A percentile compares a stretch with the other conserved stretches of the same genome.
These are phyloP conservation scores for Entomophthora muscae DNA, from an alignment of 371 early-diverging fungal genomes.

Conservation along the genomic window DNA sequence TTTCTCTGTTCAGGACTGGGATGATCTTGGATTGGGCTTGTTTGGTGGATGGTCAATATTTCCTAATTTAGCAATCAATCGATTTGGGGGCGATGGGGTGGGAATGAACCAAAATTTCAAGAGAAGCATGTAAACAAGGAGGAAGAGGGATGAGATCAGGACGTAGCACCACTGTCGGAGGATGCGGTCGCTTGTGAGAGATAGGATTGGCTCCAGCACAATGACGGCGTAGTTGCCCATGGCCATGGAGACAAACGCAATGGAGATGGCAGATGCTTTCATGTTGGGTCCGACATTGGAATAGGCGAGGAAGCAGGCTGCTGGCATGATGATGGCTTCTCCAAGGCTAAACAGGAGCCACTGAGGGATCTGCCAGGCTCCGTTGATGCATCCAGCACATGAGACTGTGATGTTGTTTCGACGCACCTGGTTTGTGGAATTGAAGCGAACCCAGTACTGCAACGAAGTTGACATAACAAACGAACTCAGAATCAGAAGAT, in stretches of 20 bases:
- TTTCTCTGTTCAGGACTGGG: too few relatives aligned
- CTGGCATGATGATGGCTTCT: conserved; percentile 32
- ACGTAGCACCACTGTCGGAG: not conserved
- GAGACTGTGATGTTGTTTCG: not conserved
- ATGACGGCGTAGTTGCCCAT: conserved; percentile 12
- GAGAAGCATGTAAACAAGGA: not conserved
- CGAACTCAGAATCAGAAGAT: too few relatives aligned
- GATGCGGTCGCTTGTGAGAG: not conserved
- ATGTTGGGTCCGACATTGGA: conserved; percentile 4
- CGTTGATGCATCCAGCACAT: conserved; percentile 13
- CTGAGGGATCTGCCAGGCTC: conserved; percentile 26
- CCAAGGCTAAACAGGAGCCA: conserved; percentile 33
- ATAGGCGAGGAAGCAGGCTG: conserved; percentile 27
- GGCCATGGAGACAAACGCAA: conserved; percentile 19
- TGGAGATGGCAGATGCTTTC: conserved; percentile 14
- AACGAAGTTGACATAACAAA: too few relatives aligned
- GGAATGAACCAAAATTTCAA: not conserved
- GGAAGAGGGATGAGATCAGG: not conserved
- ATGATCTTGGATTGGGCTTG: too few relatives aligned
- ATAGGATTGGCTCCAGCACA: not conserved
- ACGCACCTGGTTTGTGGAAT: too few relatives aligned
- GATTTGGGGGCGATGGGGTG: too few relatives aligned
- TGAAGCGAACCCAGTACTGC: not conserved
- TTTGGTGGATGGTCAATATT: too few relatives aligned
- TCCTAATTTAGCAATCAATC: too few relatives aligned